phyloP scores from a whole-genome alignment of 148 eudicot genomes.

The Camellia lanceoleosa region DNA sequence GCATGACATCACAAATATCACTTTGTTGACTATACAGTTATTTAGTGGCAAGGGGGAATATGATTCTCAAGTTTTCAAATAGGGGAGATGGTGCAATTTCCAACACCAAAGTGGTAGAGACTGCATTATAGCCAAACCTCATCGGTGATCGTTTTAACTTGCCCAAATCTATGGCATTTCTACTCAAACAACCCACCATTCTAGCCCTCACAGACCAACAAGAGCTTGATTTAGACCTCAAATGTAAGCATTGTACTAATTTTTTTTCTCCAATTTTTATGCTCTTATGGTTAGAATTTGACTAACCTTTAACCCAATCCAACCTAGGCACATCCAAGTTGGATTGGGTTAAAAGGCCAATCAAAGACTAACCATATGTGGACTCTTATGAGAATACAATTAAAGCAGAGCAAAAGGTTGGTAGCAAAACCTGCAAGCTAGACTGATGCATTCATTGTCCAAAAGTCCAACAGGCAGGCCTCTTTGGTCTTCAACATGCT shows the following conservation, averaged over 20 bases:
- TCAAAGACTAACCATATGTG: neutral
- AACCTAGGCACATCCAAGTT: too few relatives aligned
- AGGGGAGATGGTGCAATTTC: neutral
- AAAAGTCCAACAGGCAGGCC: slow-evolving; percentile 67
- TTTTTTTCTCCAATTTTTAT: neutral
- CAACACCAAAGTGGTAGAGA: neutral
- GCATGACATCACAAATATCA: neutral
- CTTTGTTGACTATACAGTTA: too few relatives aligned
- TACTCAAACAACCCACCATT: neutral
- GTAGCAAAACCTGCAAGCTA: slow-evolving; percentile 66
- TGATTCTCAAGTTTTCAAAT: neutral
- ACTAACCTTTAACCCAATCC: neutral
- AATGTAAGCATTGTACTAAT: neutral
- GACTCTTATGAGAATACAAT: neutral
- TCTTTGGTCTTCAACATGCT: slow-evolving; percentile 34
- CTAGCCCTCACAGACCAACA: neutral
- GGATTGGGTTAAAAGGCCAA: too few relatives aligned
- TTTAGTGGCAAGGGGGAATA: neutral
- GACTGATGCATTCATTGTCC: slow-evolving; percentile 71
- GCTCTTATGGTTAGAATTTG: neutral
- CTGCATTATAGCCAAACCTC: slow-evolving; percentile 1
- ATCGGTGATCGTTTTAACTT: neutral
- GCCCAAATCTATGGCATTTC: neutral
- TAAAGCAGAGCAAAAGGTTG: slow-evolving; percentile 9
- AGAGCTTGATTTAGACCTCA: neutral